A percentile compares a stretch with the other conserved stretches of the same genome.
Conservation (phyloP, 257 asterid genomes). For the Solanum phureja region DNA sequence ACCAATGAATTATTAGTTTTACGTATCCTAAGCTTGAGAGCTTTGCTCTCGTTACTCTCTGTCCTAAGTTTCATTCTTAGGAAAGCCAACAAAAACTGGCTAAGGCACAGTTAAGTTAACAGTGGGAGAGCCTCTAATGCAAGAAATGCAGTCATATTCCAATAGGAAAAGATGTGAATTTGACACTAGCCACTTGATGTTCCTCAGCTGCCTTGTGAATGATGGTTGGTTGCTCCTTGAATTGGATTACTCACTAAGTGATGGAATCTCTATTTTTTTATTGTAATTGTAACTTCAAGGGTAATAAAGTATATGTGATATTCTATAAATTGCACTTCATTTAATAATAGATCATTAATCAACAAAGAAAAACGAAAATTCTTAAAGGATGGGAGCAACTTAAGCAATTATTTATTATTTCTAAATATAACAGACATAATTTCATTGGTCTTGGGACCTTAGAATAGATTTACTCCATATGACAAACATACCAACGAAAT, state of each 20-base stretch:
- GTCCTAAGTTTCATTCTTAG: neutral
- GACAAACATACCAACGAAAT: neutral
- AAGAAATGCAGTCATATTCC: neutral
- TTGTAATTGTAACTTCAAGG: neutral
- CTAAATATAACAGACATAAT: neutral
- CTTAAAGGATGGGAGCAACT: neutral
- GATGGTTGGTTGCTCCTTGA: neutral
- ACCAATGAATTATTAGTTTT: neutral
- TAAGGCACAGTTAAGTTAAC: neutral
- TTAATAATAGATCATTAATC: neutral
- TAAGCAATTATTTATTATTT: neutral
- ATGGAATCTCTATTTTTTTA: neutral
- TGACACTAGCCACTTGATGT: neutral
- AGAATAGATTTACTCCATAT: neutral
- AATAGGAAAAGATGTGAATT: neutral
- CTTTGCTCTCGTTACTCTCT: neutral
- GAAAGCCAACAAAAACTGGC: neutral
- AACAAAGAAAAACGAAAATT: neutral
- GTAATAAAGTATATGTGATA: neutral
- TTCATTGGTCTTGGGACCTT: neutral
- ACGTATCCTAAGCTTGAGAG: neutral
- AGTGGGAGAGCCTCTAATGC: neutral
- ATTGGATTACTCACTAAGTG: neutral
- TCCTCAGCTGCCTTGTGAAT: neutral
- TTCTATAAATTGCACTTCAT: neutral